These are phyloP conservation scores for Hericium alpestre DNA, from an alignment of 768 basidiomycete species.

Conservation along the genomic window DNA sequence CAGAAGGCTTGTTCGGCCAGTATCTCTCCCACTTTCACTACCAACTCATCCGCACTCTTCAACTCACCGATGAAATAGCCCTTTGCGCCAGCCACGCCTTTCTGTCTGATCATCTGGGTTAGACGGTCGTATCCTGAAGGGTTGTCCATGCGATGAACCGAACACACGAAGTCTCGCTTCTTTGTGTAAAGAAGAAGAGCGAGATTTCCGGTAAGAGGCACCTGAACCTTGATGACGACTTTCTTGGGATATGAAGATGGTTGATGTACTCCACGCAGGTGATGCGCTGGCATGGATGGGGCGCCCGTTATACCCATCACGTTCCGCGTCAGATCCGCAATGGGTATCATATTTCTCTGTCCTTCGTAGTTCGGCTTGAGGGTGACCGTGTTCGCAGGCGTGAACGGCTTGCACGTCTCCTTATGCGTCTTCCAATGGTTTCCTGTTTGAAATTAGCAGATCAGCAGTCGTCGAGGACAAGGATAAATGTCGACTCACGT, in stretches of 20 bases:
- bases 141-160: slow-evolving; percentile 23
- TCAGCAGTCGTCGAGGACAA: too few relatives aligned
- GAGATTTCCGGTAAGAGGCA: slow-evolving; percentile 20
- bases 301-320: slow-evolving; percentile 18
- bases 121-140: slow-evolving; percentile 31
- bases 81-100: slow-evolving; percentile 34
- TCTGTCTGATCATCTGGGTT: slow-evolving; percentile 25
- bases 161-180: slow-evolving; percentile 43
- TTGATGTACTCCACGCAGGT: slow-evolving; percentile 6
- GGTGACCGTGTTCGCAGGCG: slow-evolving; percentile 30
- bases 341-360: slow-evolving; percentile 13
- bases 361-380: slow-evolving; percentile 33
- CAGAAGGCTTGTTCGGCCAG: slow-evolving; percentile 49
- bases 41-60: slow-evolving; percentile 32
- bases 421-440: slow-evolving; percentile 41
- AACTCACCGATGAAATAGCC: slow-evolving; percentile 48
- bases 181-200: slow-evolving; percentile 38
- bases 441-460: slow-evolving; percentile 20
- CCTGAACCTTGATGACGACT: slow-evolving; percentile 46
- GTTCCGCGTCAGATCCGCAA: slow-evolving; percentile 21
- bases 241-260: slow-evolving; percentile 22
- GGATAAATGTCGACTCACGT: slow-evolving; percentile 22
- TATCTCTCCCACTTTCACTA: slow-evolving; percentile 40
- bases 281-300: slow-evolving; percentile 8
- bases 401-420: slow-evolving; percentile 34